A percentile compares a stretch with the other conserved stretches of the same genome.
phyloP scores from a whole-genome alignment of 2,329 filamentous ascomycete species.

The Hypomyces rosellus region DNA sequence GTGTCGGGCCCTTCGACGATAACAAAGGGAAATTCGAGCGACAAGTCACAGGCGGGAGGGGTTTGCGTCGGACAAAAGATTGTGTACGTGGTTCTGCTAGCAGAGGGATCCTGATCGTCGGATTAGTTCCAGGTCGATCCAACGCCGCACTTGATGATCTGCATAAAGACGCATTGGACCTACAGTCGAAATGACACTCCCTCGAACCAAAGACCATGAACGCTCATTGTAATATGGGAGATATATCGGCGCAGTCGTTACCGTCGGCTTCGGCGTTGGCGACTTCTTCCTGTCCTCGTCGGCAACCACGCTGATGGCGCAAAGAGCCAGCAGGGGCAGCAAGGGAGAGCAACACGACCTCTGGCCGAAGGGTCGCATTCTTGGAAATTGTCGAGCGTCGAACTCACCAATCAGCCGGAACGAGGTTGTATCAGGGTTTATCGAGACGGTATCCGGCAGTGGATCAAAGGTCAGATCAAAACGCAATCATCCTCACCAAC shows the following conservation, averaged over 20 bases:
- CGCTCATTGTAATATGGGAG: conserved; percentile 36
- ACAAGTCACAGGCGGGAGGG: conserved; percentile 36
- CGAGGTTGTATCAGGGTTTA: too few species aligned
- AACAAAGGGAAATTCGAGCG: conserved; percentile 41
- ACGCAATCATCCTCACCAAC: not conserved
- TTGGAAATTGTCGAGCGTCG: too few species aligned
- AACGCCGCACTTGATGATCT: not conserved
- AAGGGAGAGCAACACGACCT: conserved; percentile 12
- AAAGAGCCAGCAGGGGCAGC: conserved; percentile 22
- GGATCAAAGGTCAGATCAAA: not conserved
- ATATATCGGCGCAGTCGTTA: conserved; percentile 39
- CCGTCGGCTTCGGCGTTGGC: conserved; percentile 16
- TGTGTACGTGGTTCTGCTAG: conserved; percentile 38
- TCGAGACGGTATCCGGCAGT: not conserved
- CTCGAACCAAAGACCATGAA: conserved; percentile 40
- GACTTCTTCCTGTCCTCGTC: conserved; percentile 1
- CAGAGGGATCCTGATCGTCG: conserved; percentile 26
- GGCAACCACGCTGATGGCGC: conserved; percentile 15
- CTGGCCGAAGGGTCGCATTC: not conserved
- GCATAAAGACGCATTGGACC: not conserved
- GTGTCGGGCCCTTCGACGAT: conserved; percentile 40
- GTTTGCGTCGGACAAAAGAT: conserved; percentile 41
- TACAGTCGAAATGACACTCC: conserved; percentile 40
- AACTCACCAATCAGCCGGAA: too few species aligned
- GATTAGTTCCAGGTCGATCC: not conserved